phyloP scores from a whole-genome alignment of 2,329 filamentous ascomycete species.

The Plectosphaerella cucumerina region DNA sequence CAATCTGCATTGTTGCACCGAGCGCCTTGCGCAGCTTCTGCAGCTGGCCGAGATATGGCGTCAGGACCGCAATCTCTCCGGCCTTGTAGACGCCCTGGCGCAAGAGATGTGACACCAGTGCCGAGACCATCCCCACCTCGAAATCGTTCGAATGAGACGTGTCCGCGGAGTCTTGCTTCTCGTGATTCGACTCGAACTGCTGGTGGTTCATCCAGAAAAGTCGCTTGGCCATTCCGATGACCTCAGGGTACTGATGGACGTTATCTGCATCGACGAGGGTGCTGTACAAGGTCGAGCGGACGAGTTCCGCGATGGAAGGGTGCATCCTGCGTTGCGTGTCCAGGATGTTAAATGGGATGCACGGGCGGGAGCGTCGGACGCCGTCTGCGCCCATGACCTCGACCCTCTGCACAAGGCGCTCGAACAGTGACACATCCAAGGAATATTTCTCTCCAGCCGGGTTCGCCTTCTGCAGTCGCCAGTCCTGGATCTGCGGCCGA shows the following conservation, averaged over 20 bases:
- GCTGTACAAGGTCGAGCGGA: constrained; percentile 55
- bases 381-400: constrained; percentile 4
- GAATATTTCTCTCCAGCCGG: constrained; percentile 42
- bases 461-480: constrained; percentile 47
- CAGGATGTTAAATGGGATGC: constrained; percentile 32
- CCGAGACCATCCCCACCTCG: constrained; percentile 60
- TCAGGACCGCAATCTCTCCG: constrained; percentile 66
- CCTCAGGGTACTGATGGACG: constrained; percentile 35
- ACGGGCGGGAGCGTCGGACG: constrained; percentile 11
- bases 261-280: constrained; percentile 44
- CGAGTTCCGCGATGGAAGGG: constrained; percentile 54
- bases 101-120: constrained; percentile 61
- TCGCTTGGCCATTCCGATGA: constrained; percentile 47
- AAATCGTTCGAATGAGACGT: constrained; percentile 51
- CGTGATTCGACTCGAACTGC: constrained; percentile 34
- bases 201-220: constrained; percentile 62
- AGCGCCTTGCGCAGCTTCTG: constrained; percentile 44
- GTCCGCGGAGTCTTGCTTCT: constrained; percentile 23
- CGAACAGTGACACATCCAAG: constrained; percentile 58
- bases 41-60: constrained; percentile 58
- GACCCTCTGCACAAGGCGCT: constrained; percentile 42
- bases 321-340: constrained; percentile 63
- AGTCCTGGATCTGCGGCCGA: constrained; percentile 53
- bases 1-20: constrained; percentile 51
- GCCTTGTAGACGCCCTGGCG: constrained; percentile 57